These are phyloP conservation scores for Apophysomyces variabilis DNA, from an alignment of 371 early-diverging fungal genomes.

Conservation along the genomic window DNA sequence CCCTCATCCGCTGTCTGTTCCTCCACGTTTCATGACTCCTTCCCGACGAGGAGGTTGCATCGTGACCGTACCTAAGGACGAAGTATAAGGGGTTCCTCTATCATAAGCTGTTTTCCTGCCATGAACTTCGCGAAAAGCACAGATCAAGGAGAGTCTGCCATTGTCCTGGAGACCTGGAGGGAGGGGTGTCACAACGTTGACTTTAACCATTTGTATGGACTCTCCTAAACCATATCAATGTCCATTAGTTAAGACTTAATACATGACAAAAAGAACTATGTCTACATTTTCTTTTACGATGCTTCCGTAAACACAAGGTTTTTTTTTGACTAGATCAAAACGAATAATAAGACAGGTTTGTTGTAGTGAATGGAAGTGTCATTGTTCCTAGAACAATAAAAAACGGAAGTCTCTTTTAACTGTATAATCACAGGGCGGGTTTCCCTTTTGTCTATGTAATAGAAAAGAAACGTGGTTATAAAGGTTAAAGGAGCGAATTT, in stretches of 20 bases:
- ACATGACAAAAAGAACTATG: neutral
- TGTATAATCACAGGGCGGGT: neutral
- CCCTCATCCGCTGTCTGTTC: constrained; percentile 5
- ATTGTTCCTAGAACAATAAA: neutral
- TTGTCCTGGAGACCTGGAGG: constrained; percentile 2
- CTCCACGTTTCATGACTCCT: constrained; percentile 9
- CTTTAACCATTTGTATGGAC: constrained; percentile 9
- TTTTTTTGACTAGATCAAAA: too few relatives aligned
- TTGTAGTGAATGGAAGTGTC: neutral
- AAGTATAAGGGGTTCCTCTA: neutral
- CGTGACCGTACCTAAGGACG: constrained; percentile 2
- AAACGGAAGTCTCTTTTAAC: neutral
- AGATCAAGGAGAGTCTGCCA: constrained; percentile 9
- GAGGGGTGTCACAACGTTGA: constrained; percentile 1
- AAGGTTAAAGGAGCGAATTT: constrained; percentile 1
- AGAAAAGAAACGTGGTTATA: constrained; percentile 3
- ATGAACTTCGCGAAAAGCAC: constrained; percentile 5
- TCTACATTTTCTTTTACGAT: neutral
- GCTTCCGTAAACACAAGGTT: too few relatives aligned
- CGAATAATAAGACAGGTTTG: neutral
- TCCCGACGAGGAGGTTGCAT: constrained; percentile 8
- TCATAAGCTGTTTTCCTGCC: constrained; percentile 5
- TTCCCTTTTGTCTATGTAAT: neutral
- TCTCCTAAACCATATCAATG: neutral
- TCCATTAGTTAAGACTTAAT: neutral